phyloP scores from a whole-genome alignment of 2,329 filamentous ascomycete species.

The Aspergillus sp. region DNA sequence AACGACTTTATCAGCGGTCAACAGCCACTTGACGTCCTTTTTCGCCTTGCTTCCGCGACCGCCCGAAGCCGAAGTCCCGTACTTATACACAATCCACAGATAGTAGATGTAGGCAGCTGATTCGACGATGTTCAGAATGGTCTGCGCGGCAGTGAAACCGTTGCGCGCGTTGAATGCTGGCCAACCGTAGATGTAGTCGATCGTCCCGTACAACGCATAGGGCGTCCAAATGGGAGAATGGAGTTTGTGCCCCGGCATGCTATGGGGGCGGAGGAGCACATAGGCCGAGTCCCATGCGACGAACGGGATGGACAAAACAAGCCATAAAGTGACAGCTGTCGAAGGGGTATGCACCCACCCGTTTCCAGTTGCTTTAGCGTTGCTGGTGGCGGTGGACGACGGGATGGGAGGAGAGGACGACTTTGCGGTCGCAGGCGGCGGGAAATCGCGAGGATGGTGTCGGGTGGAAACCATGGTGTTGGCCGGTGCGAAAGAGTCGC shows the following conservation, averaged over 20 bases:
- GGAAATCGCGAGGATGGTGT: constrained; percentile 52
- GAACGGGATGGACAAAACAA: constrained; percentile 70
- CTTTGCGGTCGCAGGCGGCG: constrained; percentile 29
- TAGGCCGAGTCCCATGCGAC: constrained; percentile 81
- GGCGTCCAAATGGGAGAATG: constrained; percentile 72
- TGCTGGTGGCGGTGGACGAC: constrained; percentile 15
- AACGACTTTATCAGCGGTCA: constrained; percentile 51
- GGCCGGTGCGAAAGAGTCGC: neutral
- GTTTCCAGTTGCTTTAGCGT: constrained; percentile 14
- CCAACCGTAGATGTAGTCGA: constrained; percentile 81
- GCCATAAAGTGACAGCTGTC: constrained; percentile 64
- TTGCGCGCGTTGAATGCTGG: constrained; percentile 64
- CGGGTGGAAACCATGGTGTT: constrained; percentile 55
- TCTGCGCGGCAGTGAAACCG: constrained; percentile 78
- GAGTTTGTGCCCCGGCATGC: constrained; percentile 72
- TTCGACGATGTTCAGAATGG: constrained; percentile 66
- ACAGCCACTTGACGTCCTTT: constrained; percentile 41
- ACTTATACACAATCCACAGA: constrained; percentile 51
- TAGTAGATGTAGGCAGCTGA: constrained; percentile 63
- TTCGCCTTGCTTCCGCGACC: constrained; percentile 24
- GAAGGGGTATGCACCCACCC: constrained; percentile 60
- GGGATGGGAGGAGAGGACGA: constrained; percentile 24
- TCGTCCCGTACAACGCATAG: constrained; percentile 74
- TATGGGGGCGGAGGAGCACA: constrained; percentile 74
- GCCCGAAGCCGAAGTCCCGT: constrained; percentile 34